Conservation (phyloP, 352 stramenopile species). For the Phytophthora podocarpi region DNA sequence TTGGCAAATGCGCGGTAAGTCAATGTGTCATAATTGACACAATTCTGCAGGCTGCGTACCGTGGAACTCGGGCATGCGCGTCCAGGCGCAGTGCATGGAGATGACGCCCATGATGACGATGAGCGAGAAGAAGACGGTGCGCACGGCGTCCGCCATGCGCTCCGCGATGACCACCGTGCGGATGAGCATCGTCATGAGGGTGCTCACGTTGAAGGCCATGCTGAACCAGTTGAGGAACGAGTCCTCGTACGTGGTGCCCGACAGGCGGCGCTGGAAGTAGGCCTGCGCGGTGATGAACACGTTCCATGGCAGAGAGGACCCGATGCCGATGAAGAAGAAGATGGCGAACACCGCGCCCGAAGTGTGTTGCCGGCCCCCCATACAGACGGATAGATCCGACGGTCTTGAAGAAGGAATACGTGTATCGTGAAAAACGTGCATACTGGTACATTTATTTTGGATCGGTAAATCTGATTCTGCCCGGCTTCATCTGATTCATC, state of each 20-base stretch:
- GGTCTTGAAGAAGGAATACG: conserved; percentile 17
- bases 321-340: conserved; percentile 83
- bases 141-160: conserved; percentile 61
- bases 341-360: conserved; percentile 63
- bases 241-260: conserved; percentile 66
- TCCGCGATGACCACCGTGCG: conserved; percentile 66
- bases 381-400: too few species aligned
- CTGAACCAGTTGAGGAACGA: conserved; percentile 90
- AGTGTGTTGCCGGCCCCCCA: conserved; percentile 33
- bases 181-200: conserved; percentile 74
- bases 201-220: conserved; percentile 85
- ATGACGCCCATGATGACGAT: conserved; percentile 75
- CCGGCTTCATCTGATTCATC: too few species aligned
- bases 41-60: conserved; percentile 29
- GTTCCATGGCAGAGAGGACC: conserved; percentile 82
- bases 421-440: too few species aligned
- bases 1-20: neutral
- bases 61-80: conserved; percentile 71
- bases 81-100: conserved; percentile 73
- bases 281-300: conserved; percentile 86
- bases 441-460: too few species aligned
- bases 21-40: conserved; percentile 12
- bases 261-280: conserved; percentile 77
- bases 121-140: conserved; percentile 69
- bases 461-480: too few species aligned